phyloP scores from a whole-genome alignment of 2,329 filamentous ascomycete species.

The Aspergillus aculeatinus region DNA sequence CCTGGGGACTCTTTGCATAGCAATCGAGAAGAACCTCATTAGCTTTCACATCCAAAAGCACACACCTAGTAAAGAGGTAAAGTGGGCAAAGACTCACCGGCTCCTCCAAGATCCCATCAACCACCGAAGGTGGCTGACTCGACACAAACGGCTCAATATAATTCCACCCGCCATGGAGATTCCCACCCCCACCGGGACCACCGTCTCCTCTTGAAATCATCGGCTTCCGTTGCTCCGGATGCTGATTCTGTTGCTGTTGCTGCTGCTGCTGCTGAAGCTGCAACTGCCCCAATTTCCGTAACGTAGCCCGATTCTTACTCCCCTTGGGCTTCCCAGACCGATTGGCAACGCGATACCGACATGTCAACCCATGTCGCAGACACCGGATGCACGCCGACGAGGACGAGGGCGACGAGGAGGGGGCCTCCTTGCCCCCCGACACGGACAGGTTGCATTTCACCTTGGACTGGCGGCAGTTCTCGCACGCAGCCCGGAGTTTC shows the following conservation, averaged over 20 bases:
- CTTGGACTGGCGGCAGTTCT: conserved; percentile 42
- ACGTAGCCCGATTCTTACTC: conserved; percentile 40
- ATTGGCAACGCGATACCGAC: conserved; percentile 40
- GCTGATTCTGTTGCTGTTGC: background rate
- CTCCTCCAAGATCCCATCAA: conserved; percentile 8
- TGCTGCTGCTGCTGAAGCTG: conserved; percentile 24
- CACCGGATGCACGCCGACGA: conserved; percentile 32
- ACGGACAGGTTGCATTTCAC: conserved; percentile 39
- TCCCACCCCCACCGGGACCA: background rate
- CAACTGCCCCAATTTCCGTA: conserved; percentile 37
- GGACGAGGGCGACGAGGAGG: no score
- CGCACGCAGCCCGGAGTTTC: conserved; percentile 40
- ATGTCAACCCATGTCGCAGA: conserved; percentile 38
- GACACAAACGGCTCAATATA: background rate
- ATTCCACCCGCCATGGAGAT: background rate
- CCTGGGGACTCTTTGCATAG: background rate
- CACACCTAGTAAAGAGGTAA: background rate
- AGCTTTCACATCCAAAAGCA: background rate
- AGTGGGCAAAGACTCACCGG: background rate
- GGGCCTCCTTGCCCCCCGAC: conserved; percentile 28
- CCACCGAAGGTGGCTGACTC: conserved; percentile 6
- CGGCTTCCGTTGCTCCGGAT: conserved; percentile 15
- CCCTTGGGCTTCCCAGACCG: conserved; percentile 43
- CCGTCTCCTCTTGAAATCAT: conserved; percentile 8
- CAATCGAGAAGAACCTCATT: background rate